phyloP scores from a whole-genome alignment of 2,329 filamentous ascomycete genomes.

The Exophiala viscosa region DNA sequence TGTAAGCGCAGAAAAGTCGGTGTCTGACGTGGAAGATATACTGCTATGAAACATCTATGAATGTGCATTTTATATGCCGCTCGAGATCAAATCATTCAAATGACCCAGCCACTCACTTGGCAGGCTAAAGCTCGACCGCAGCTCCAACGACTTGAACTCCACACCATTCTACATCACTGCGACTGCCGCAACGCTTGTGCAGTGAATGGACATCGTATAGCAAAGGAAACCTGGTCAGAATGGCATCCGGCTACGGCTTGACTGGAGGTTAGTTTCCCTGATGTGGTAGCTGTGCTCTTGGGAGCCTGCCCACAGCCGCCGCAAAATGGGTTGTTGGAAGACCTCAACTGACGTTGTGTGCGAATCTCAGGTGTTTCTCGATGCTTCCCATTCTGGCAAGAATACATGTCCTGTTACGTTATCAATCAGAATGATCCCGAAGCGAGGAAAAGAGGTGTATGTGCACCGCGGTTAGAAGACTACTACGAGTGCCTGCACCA shows the following conservation, averaged over 20 bases:
- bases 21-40: too few species aligned
- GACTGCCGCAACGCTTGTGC: slow-evolving; percentile 12
- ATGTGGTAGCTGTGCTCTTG: background rate
- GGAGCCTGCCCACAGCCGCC: background rate
- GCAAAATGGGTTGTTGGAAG: background rate
- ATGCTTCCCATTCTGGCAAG: slow-evolving; percentile 99
- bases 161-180: background rate
- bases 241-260: slow-evolving; percentile 55
- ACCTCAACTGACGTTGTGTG: slow-evolving; percentile 6
- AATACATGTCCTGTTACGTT: slow-evolving; percentile 96
- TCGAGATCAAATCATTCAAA: background rate
- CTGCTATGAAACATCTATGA: too few species aligned
- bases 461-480: slow-evolving; percentile 79
- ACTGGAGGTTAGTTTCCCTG: slow-evolving; percentile 44
- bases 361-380: slow-evolving; percentile 59
- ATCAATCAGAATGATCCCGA: slow-evolving; percentile 82
- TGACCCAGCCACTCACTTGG: background rate
- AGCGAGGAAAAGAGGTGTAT: slow-evolving; percentile 80
- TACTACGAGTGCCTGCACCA: slow-evolving; percentile 99
- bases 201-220: slow-evolving; percentile 10
- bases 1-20: too few species aligned
- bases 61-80: background rate
- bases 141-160: slow-evolving; percentile 5
- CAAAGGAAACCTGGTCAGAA: slow-evolving; percentile 31
- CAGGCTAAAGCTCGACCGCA: slow-evolving; percentile 5